Evolutionary conservation across 805 yeast species (phyloP).

Genomic region (Spathaspora boniae): DNA sequence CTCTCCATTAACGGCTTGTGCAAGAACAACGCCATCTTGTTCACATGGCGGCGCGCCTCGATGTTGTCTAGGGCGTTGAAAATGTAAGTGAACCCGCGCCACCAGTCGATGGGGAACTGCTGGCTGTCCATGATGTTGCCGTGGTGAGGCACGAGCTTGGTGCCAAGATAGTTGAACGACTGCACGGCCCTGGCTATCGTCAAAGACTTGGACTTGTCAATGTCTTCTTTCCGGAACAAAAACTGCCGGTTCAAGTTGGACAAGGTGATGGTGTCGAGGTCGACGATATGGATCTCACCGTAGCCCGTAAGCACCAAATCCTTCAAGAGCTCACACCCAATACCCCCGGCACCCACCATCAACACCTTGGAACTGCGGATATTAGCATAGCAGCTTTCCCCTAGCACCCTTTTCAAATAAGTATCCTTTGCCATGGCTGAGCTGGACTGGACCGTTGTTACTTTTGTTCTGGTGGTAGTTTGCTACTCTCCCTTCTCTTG

Average conservation of each 20-base stretch:
- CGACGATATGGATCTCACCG: slow-evolving; percentile 89
- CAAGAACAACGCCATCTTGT: slow-evolving; percentile 72
- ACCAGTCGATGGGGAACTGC: slow-evolving; percentile 71
- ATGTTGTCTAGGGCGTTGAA: slow-evolving; percentile 93
- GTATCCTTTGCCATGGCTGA: slow-evolving; percentile 36
- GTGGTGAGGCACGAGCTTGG: slow-evolving; percentile 73
- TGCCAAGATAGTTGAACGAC: slow-evolving; percentile 55
- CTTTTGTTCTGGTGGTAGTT: too few species aligned
- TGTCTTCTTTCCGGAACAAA: slow-evolving; percentile 83
- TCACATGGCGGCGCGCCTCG: slow-evolving; percentile 89
- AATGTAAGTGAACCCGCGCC: slow-evolving; percentile 66
- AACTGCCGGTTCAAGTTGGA: slow-evolving; percentile 93
- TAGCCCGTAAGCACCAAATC: slow-evolving; percentile 75
- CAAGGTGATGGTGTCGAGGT: slow-evolving; percentile 89
- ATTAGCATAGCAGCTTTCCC: slow-evolving; percentile 26
- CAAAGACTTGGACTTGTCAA: slow-evolving; percentile 79
- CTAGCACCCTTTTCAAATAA: slow-evolving; percentile 44
- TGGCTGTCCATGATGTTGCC: slow-evolving; percentile 82
- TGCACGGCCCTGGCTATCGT: slow-evolving; percentile 85
- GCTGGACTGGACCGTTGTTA: background rate
- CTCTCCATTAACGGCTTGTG: slow-evolving; percentile 80
- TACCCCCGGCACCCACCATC: slow-evolving; percentile 95
- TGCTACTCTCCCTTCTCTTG: too few species aligned
- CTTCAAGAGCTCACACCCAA: slow-evolving; percentile 88
- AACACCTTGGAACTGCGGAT: slow-evolving; percentile 52